Conservation (phyloP, 345 rosid species). For the Psidium guajava region DNA sequence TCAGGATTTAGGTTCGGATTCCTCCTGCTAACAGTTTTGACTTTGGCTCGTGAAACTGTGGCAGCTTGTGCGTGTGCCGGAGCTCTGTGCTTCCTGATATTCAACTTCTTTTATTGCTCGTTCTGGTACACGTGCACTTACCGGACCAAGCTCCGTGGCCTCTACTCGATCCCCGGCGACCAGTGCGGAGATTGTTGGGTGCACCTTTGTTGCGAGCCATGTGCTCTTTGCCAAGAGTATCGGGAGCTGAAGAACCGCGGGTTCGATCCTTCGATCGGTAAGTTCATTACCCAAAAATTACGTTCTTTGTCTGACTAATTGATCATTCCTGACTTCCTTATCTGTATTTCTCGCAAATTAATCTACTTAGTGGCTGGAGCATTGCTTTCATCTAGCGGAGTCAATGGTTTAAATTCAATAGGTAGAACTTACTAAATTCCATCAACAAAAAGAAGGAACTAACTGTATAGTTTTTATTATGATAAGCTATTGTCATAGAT, state of each 20-base stretch:
- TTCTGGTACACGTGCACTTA: conserved; percentile 6
- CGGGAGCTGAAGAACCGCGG: conserved; percentile 11
- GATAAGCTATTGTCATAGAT: too few species aligned
- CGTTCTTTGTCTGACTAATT: not conserved
- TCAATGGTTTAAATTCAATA: too few species aligned
- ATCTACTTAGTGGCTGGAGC: too few species aligned
- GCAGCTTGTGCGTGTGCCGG: conserved; percentile 2
- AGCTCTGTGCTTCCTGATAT: not conserved
- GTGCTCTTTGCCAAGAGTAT: conserved; percentile 4
- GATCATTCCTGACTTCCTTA: too few species aligned
- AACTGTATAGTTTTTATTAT: not conserved
- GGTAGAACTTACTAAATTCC: not conserved
- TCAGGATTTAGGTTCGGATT: not conserved
- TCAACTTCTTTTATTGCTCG: not conserved
- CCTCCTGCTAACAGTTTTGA: not conserved
- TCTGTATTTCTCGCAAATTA: too few species aligned
- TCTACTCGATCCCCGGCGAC: not conserved
- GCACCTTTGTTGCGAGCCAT: not conserved
- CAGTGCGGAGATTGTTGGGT: not conserved
- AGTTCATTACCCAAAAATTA: not conserved
- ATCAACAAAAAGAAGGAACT: not conserved
- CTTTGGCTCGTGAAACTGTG: not conserved
- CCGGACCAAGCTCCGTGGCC: not conserved
- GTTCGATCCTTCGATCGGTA: not conserved
- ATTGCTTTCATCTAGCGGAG: too few species aligned